Percentiles rank a stretch among this genome's conserved stretches.
Conservation (phyloP, 176 grass and related monocot species). For the Eremochloa ophiuroides region DNA sequence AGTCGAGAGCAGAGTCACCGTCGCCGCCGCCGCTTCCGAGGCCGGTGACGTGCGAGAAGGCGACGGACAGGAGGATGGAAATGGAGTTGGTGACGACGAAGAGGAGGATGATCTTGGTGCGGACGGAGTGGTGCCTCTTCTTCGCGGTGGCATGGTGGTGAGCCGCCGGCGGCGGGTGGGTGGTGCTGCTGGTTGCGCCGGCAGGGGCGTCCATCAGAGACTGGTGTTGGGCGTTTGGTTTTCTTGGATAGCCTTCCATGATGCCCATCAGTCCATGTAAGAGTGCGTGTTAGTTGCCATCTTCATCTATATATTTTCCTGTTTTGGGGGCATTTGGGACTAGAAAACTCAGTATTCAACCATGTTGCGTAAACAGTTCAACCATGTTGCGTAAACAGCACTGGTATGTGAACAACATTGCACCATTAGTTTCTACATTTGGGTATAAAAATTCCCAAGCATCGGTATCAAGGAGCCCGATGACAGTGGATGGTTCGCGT, state of each 20-base stretch:
- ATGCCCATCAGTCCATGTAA: conserved; percentile 3
- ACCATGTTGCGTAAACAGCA: not conserved
- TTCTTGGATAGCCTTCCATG: conserved; percentile 31
- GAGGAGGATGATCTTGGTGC: conserved; percentile 7
- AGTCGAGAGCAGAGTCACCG: conserved; percentile 7
- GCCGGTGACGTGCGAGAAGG: not conserved
- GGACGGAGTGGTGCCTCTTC: not conserved
- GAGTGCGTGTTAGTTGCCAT: not conserved
- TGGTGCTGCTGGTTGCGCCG: not conserved
- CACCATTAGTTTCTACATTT: not conserved
- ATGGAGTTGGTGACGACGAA: conserved; percentile 26
- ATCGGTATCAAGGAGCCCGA: not conserved
- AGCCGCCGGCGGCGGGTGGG: not conserved
- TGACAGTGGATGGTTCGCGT: not conserved
- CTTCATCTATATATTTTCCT: not conserved
- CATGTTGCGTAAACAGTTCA: not conserved
- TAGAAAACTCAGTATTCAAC: too few species aligned
- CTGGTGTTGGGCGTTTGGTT: not conserved
- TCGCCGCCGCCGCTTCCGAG: not conserved
- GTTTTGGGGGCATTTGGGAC: not conserved
- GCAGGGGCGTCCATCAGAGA: not conserved
- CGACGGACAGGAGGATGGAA: conserved; percentile 19
- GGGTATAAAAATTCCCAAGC: not conserved
- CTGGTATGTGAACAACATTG: not conserved
- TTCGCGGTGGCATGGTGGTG: not conserved